Percentiles rank a stretch among this genome's conserved stretches.
Conservation (phyloP, 306 rosid species). For the Glycine soja region DNA sequence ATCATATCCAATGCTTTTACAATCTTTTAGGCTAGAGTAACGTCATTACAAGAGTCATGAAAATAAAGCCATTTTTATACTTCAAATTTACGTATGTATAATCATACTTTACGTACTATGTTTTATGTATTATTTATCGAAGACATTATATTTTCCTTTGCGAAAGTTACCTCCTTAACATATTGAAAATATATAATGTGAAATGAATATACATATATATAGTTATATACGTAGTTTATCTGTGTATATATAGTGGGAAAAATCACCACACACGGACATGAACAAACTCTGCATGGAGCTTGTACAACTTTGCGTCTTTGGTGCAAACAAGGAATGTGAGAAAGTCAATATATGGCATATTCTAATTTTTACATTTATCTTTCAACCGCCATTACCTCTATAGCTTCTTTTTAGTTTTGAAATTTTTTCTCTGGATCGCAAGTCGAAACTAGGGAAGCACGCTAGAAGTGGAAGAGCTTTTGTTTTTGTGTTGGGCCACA, state of each 20-base stretch:
- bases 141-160: neutral
- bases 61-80: neutral
- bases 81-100: neutral
- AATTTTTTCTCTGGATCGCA: neutral
- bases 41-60: neutral
- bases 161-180: neutral
- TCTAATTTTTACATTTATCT: constrained; percentile 20
- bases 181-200: neutral
- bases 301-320: constrained; percentile 41
- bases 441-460: constrained; percentile 13
- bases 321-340: constrained; percentile 42
- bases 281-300: neutral
- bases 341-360: constrained; percentile 12
- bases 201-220: neutral
- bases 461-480: constrained; percentile 38
- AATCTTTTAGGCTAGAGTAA: neutral
- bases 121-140: too few relatives aligned
- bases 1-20: constrained; percentile 17
- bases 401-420: neutral
- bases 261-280: neutral
- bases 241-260: neutral
- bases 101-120: neutral
- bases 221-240: neutral
- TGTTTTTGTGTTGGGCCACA: constrained; percentile 41
- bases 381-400: constrained; percentile 8